Percentiles rank a stretch among this genome's conserved stretches.
phyloP scores from a whole-genome alignment of 2,329 filamentous ascomycete genomes.

The Penicillium sp. region DNA sequence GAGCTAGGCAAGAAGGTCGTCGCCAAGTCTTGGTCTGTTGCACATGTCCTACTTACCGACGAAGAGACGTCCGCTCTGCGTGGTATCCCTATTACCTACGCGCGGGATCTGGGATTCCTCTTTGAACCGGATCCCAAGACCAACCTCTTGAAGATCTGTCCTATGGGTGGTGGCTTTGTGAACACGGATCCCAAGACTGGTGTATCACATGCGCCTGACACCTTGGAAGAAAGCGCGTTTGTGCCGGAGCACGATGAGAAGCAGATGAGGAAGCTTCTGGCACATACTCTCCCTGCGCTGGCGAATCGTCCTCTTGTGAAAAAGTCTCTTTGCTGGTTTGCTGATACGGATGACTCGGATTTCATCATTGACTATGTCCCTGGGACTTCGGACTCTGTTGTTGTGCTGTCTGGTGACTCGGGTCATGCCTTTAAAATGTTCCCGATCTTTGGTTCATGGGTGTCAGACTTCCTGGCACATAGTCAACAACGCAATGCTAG shows the following conservation, averaged over 20 bases:
- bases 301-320: constrained; percentile 59
- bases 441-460: constrained; percentile 60
- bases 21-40: constrained; percentile 62
- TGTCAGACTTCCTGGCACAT: constrained; percentile 50
- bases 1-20: constrained; percentile 53
- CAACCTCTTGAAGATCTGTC: constrained; percentile 62
- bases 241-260: constrained; percentile 57
- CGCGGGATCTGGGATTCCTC: constrained; percentile 65
- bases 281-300: constrained; percentile 55
- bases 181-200: constrained; percentile 50
- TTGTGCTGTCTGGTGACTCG: constrained; percentile 60
- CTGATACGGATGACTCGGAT: constrained; percentile 62
- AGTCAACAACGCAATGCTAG: constrained; percentile 44
- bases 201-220: constrained; percentile 46
- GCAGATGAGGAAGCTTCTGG: constrained; percentile 54
- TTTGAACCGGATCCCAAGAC: constrained; percentile 65
- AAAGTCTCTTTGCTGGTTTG: constrained; percentile 64
- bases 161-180: constrained; percentile 58
- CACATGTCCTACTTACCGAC: constrained; percentile 59
- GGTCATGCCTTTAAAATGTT: constrained; percentile 67
- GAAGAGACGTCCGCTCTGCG: constrained; percentile 57
- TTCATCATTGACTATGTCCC: constrained; percentile 64
- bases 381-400: constrained; percentile 46
- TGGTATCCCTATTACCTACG: constrained; percentile 63
- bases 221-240: constrained; percentile 43